phyloP scores from a whole-genome alignment of 345 rosid species.

The Eucalyptus paniculata region DNA sequence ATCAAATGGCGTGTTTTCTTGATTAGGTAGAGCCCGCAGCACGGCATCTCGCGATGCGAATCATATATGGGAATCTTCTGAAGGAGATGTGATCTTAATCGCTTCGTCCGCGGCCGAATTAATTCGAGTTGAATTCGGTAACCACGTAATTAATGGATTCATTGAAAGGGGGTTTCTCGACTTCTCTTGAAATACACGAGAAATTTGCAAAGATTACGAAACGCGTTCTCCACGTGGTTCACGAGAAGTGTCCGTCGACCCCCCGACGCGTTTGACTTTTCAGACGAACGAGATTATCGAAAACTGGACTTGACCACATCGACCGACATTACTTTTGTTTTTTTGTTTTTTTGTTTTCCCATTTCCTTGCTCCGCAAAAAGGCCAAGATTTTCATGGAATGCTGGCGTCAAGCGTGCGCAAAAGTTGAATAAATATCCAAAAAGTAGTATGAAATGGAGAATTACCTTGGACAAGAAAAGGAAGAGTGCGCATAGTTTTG shows the following conservation, averaged over 20 bases:
- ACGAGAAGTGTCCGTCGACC: background rate
- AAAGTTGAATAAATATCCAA: background rate
- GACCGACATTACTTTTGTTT: background rate
- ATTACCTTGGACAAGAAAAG: background rate
- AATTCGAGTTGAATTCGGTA: background rate
- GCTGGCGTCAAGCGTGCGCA: background rate
- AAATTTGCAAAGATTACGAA: background rate
- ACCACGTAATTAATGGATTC: background rate
- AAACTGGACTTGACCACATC: background rate
- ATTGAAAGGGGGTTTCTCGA: background rate
- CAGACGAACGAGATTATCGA: background rate
- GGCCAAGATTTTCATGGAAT: background rate
- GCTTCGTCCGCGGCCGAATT: background rate
- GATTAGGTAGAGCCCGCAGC: background rate
- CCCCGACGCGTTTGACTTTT: background rate
- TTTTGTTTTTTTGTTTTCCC: background rate
- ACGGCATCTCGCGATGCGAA: background rate
- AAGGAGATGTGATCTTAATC: background rate
- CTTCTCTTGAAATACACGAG: background rate
- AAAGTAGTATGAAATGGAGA: background rate
- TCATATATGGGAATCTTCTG: background rate
- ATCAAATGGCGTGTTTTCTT: rapidly evolving
- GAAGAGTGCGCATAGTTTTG: background rate
- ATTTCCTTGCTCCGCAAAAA: background rate
- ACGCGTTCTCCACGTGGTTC: background rate